Base-by-base conservation (phyloP, 192 early-diverging fungal species). In the Backusella macrospora region DNA sequence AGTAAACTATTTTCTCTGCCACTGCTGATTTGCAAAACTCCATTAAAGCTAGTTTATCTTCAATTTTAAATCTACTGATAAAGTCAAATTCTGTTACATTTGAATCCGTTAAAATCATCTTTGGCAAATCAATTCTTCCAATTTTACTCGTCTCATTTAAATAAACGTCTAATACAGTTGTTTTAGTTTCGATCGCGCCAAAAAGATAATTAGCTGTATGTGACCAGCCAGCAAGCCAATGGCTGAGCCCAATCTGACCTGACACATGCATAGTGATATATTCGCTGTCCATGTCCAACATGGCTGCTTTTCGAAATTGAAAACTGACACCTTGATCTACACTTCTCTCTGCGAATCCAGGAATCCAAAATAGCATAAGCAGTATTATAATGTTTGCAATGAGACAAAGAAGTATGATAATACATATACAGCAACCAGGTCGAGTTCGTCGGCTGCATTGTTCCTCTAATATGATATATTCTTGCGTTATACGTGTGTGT, bases 21-120 rank as follows among this genome's bases (percentile, higher is more conserved):
- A 77, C 44, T 37, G 76, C 76, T 18, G 62, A 45, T 23, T 72
- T 65, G 15, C 76, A 77, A 62, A 77, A 77, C 15, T 42, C 63
- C n/a, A 72, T 43, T 13, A 77, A 67, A 5, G 76, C 70, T 12
- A 13, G 21, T 1, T 39, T 65, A 47, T 77, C 62, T 16, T 72
- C 6, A 8, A 77, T 49, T 4, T 59, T 21, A 55, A 77, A 77
- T 21, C 16, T 42, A 5, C 65, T 77, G 15, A 68, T 26, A 55
- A 77, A 77, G 8, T 77, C 70, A 72, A 77, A 77, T 5, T 23
- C 38, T 4, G 76, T 77, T 8, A 39, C 37, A 4, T 52, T 55
- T 12, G 70, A 38, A 18, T 34, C 5, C 4, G 16, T 8, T 15
- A 77, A 43, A 0, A 44, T 37, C 13, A 77, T 38, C 3, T 42